These are phyloP conservation scores for Striga hermonthica DNA, from an alignment of 305 asterid species.

Conservation along the genomic window DNA sequence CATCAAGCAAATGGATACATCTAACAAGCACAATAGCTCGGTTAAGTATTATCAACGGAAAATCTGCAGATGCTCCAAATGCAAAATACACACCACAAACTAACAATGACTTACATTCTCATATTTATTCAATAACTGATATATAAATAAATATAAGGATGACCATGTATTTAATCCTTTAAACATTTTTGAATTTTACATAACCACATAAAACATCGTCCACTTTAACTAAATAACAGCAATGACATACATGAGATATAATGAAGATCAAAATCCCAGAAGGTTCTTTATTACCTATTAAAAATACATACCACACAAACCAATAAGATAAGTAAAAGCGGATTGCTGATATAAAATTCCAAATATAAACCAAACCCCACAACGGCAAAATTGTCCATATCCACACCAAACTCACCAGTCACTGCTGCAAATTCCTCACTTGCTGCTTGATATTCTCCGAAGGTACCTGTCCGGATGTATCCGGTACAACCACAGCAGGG, in stretches of 20 bases:
- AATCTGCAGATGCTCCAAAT: neutral
- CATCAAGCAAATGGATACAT: neutral
- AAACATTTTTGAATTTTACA: conserved; percentile 48
- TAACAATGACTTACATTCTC: conserved; percentile 1
- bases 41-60: neutral
- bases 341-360: conserved; percentile 1
- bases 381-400: conserved; percentile 71
- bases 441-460: conserved; percentile 52
- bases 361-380: too few species aligned
- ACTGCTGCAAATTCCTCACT: conserved; percentile 1
- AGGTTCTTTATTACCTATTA: conserved; percentile 53
- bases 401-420: conserved; percentile 55
- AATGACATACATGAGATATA: conserved; percentile 36
- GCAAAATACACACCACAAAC: too few species aligned
- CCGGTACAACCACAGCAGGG: conserved; percentile 41
- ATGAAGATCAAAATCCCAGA: conserved; percentile 23
- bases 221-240: conserved; percentile 35
- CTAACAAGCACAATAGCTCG: neutral
- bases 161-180: conserved; percentile 30
- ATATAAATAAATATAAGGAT: conserved; percentile 29
- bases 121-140: conserved; percentile 42
- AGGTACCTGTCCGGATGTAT: conserved; percentile 53
- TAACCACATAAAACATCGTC: conserved; percentile 49
- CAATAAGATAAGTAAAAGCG: conserved; percentile 40
- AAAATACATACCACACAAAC: conserved; percentile 58